Conservation (phyloP, 129 eudicot genomes). For the Arctium minus region DNA sequence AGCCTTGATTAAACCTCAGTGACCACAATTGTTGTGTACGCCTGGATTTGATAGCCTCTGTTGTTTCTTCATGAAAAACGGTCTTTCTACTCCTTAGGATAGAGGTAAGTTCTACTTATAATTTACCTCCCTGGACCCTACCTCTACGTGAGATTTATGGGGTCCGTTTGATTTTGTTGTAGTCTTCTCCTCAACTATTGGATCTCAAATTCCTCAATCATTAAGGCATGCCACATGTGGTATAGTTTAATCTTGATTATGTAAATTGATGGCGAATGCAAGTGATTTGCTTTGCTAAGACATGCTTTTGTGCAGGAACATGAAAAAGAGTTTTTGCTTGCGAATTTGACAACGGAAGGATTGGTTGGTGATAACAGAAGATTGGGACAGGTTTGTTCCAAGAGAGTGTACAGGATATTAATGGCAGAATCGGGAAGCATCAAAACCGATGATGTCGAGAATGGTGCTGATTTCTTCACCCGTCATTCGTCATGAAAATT, state of each 20-base stretch:
- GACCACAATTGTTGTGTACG: too few relatives aligned
- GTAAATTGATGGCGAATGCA: not conserved
- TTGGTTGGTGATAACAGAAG: constrained; percentile 70
- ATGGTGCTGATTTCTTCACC: constrained; percentile 80
- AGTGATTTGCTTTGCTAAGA: constrained; percentile 1
- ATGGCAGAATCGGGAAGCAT: constrained; percentile 82
- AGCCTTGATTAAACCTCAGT: too few relatives aligned
- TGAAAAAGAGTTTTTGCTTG: constrained; percentile 81
- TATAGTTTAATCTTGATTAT: not conserved
- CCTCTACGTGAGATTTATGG: too few relatives aligned
- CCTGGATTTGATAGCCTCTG: too few relatives aligned
- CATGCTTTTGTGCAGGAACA: constrained; percentile 40
- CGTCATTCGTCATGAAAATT: constrained; percentile 6
- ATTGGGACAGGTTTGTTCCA: constrained; percentile 89
- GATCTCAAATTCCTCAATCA: not conserved
- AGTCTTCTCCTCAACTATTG: not conserved
- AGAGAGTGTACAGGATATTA: constrained; percentile 87
- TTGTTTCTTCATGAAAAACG: too few relatives aligned
- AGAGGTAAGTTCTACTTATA: too few relatives aligned
- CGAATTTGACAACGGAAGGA: constrained; percentile 69
- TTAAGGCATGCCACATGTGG: not conserved
- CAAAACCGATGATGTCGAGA: constrained; percentile 73
- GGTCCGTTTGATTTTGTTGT: not conserved
- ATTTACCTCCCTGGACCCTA: too few relatives aligned
- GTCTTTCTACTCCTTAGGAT: too few relatives aligned